Percentiles rank a stretch among this genome's conserved stretches.
phyloP scores from a whole-genome alignment of 345 rosid genomes.

The Stellera chamaejasme region DNA sequence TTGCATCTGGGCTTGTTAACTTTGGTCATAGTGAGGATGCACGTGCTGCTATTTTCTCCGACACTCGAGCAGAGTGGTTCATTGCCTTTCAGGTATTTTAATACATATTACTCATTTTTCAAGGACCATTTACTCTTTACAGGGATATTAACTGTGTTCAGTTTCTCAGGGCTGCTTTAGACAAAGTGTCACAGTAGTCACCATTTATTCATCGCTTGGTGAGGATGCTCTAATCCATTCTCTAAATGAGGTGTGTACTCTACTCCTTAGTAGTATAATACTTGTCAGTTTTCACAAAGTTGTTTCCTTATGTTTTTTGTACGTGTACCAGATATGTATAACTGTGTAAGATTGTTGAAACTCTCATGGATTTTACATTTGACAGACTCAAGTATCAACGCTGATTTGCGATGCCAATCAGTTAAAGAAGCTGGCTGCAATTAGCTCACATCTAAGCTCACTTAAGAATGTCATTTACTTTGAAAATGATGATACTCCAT shows the following conservation, averaged over 20 bases:
- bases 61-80: conserved; percentile 80
- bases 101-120: neutral
- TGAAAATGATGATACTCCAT: conserved; percentile 42
- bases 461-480: conserved; percentile 67
- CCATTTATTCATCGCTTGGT: conserved; percentile 90
- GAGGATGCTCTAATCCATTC: conserved; percentile 80
- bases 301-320: neutral
- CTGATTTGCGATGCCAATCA: conserved; percentile 74
- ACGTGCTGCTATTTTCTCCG: conserved; percentile 75
- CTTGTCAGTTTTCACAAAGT: no score
- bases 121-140: neutral
- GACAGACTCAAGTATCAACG: conserved; percentile 79
- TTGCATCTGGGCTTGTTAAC: conserved; percentile 70
- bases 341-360: no score
- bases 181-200: conserved; percentile 63
- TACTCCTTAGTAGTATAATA: neutral
- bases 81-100: conserved; percentile 64
- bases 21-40: conserved; percentile 60
- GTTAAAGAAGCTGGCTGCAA: conserved; percentile 55
- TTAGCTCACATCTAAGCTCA: conserved; percentile 43
- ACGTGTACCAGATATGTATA: neutral
- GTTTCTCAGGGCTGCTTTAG: conserved; percentile 77
- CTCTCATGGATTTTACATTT: conserved; percentile 18
- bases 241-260: conserved; percentile 64
- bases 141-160: conserved; percentile 1